Percentiles rank a stretch among this genome's conserved stretches.
phyloP scores from a whole-genome alignment of 768 basidiomycete species.

The Leucocoprinus leucothites region DNA sequence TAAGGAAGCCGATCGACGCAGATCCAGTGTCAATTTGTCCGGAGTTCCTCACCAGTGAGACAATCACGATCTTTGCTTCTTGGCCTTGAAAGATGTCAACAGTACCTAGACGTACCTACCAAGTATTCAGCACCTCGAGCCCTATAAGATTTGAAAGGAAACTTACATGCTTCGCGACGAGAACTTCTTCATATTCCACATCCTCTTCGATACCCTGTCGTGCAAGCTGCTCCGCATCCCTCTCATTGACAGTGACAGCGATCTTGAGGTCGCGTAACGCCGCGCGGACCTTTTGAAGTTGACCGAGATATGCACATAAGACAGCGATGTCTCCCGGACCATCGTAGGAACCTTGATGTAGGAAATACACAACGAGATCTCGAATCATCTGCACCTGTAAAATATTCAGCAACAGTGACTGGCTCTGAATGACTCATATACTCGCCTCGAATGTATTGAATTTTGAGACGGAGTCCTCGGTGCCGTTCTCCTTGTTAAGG shows the following conservation, averaged over 20 bases:
- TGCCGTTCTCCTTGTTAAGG: conserved; percentile 52
- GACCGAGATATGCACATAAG: conserved; percentile 45
- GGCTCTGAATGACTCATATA: background rate
- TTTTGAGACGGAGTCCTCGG: conserved; percentile 59
- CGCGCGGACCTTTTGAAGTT: conserved; percentile 37
- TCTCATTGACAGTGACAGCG: conserved; percentile 65
- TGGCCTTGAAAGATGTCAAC: conserved; percentile 81
- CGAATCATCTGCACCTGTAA: conserved; percentile 40
- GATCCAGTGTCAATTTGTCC: conserved; percentile 36
- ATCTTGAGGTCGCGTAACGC: conserved; percentile 39
- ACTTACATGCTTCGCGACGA: background rate
- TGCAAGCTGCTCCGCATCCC: conserved; percentile 59
- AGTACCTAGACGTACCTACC: conserved; percentile 64
- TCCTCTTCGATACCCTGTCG: conserved; percentile 43
- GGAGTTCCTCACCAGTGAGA: conserved; percentile 72
- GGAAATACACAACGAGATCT: conserved; percentile 41
- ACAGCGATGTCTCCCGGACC: conserved; percentile 47
- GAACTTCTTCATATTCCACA: conserved; percentile 19
- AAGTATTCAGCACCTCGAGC: background rate
- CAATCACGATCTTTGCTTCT: conserved; percentile 68
- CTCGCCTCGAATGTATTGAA: conserved; percentile 57
- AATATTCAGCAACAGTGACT: background rate
- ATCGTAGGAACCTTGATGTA: conserved; percentile 42
- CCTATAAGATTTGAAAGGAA: background rate
- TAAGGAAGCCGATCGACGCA: conserved; percentile 68